Percentiles rank a stretch among this genome's conserved stretches.
Conservation (phyloP, 2,329 filamentous ascomycete species). For the Chaetomium sp. region DNA sequence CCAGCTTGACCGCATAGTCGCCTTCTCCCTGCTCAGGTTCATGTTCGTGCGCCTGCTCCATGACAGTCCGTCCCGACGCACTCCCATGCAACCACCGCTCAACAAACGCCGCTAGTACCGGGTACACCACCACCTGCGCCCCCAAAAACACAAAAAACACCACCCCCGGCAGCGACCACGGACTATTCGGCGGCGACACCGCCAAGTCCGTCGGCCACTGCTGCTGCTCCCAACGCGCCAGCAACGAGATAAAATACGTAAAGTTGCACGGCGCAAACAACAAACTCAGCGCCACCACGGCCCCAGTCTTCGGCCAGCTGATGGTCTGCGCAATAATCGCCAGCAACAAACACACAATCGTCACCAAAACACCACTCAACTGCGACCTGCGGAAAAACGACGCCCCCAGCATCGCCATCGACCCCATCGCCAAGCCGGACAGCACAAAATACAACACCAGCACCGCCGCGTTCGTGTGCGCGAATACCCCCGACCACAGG, state of each 20-base stretch:
- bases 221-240: constrained; percentile 69
- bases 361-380: constrained; percentile 74
- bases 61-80: constrained; percentile 53
- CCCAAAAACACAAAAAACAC: constrained; percentile 71
- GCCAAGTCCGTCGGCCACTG: constrained; percentile 54
- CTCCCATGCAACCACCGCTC: constrained; percentile 74
- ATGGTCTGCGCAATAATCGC: constrained; percentile 77
- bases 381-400: constrained; percentile 84
- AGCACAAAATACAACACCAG: constrained; percentile 70
- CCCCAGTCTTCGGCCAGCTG: constrained; percentile 52
- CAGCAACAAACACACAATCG: constrained; percentile 65
- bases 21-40: constrained; percentile 21
- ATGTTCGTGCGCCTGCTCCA: constrained; percentile 33
- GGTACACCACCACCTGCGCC: constrained; percentile 72
- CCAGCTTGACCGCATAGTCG: constrained; percentile 59
- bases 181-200: constrained; percentile 54
- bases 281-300: constrained; percentile 63
- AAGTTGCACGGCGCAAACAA: constrained; percentile 86
- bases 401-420: constrained; percentile 73
- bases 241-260: constrained; percentile 68
- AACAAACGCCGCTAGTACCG: constrained; percentile 65
- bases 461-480: constrained; percentile 55
- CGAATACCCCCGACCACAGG: constrained; percentile 57
- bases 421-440: constrained; percentile 68
- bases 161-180: constrained; percentile 66